Base-by-base conservation (phyloP, 495 filamentous ascomycete genomes). In the Sphaerosporella brunnea region DNA sequence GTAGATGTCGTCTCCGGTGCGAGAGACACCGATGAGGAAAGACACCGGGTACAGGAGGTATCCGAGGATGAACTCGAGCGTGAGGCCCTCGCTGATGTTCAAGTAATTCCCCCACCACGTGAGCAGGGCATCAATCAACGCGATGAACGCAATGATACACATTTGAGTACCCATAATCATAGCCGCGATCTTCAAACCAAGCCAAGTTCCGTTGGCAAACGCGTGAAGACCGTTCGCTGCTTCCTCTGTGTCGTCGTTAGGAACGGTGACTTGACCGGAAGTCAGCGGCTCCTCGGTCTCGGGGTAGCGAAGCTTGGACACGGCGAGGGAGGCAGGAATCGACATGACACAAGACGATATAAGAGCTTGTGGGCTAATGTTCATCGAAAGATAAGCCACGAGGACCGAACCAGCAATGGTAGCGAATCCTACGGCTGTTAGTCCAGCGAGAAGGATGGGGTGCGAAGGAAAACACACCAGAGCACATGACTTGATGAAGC, bases 341-440 rank as follows among this genome's bases (percentile, higher is more conserved):
- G 77, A 82, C 86, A 94, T 94, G 53, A 93, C 82, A 57, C 79
- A 84, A 32, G 79, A 79, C n/a, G 82, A 90, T 38, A 94, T 77
- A n/a, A 94, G 70, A 2, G 85, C 86, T 59, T 87, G 77, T 0
- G 82, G 68, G 60, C 80, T 86, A 45, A 93, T 68, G 25, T 84
- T 84, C 56, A 93, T 75, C 10, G 69, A 65, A 48, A 87, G 80
- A 58, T 86, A 90, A 10, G 79, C 82, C 23, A 87, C 75, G 15
- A 94, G 64, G 23, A 93, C 84, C 54, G 71, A 76, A 34, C 82
- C 82, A 15, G 73, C 69, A 45, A 76, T 77, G 18, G 75, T 77
- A 20, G 72, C 71, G 51, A 73, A 75, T 24, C 72, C 69, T 40
- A 40, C 42, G 51, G 25, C 62, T 58, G 21, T 74, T 69, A 58